Base-by-base conservation (phyloP, 352 stramenopile genomes). In the Pythium chondricola region DNA sequence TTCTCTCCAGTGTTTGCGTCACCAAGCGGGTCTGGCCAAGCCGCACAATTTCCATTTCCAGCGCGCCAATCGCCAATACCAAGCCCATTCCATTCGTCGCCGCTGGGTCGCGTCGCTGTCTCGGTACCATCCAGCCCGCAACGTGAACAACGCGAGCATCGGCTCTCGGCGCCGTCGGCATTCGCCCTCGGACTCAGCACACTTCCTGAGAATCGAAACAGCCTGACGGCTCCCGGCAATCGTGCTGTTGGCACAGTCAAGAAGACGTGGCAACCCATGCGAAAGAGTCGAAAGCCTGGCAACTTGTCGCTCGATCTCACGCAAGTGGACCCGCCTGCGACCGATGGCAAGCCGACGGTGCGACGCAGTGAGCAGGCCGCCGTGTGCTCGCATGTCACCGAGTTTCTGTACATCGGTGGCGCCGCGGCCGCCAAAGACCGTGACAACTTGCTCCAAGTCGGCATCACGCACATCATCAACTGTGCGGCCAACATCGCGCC, bases 401-500 rank as follows among this genome's bases (percentile, higher is more conserved):
- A 95, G 27, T 93, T 93, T 38, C 55, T 96, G n/a, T 96, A 78
- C 43, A 87, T 96, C 44, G 82, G 86, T 26, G 81, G 86, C 13
- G 83, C 78, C 6, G 58, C 67, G 9, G 86, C 78, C n/a, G 83
- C 83, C 16, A 87, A 89, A 44, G 78, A 95, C 55, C 73, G 79
- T 48, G 73, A 80, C 18, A 67, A 80, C 38, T 60, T 96, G 24
- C 43, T 61, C 16, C 56, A 75, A 42, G 55, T 76, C 11, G 83
- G 85, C 30, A 91, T 96, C 52, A 96, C 86, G 4, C 86, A 96
- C 59, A 65, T 96, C 30, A 83, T 96, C 57, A 96, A 96, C 47
- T 95, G 84, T 47, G 84, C 85, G 0, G 86, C 79, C 13, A 83
- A 63, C 31, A 74, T 91, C 9, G 74, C 81, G 25, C 80, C 84